phyloP scores from a whole-genome alignment of 2,329 filamentous ascomycete genomes.

The Aureobasidium sp. region DNA sequence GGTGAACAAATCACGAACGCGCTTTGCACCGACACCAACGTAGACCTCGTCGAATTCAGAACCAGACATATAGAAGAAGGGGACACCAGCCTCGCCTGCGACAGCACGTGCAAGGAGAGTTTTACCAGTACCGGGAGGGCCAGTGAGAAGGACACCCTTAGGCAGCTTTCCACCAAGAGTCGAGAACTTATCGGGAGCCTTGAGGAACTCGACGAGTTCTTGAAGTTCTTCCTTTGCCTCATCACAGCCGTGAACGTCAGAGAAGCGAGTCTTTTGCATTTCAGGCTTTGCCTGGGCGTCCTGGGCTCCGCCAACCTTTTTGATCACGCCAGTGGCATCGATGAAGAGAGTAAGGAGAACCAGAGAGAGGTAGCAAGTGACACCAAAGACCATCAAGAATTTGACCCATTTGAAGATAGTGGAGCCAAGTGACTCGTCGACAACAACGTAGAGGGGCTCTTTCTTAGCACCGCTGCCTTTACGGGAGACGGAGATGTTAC shows the following conservation, averaged over 20 bases:
- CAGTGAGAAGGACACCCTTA: slow-evolving; percentile 91
- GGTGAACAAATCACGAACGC: slow-evolving; percentile 85
- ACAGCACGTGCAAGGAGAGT: slow-evolving; percentile 92
- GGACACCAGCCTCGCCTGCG: slow-evolving; percentile 91
- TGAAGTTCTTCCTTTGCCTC: slow-evolving; percentile 97
- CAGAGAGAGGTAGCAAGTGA: slow-evolving; percentile 72
- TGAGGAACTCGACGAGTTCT: slow-evolving; percentile 92
- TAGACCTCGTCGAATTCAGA: slow-evolving; percentile 98
- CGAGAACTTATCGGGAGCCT: slow-evolving; percentile 87
- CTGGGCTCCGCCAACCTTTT: slow-evolving; percentile 65
- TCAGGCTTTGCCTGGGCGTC: slow-evolving; percentile 86
- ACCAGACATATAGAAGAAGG: slow-evolving; percentile 99
- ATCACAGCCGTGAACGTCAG: slow-evolving; percentile 92
- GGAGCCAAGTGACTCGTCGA: slow-evolving; percentile 78
- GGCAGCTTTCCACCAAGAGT: slow-evolving; percentile 92
- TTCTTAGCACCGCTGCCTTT: slow-evolving; percentile 66
- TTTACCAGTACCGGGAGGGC: slow-evolving; percentile 95
- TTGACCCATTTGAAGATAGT: slow-evolving; percentile 87
- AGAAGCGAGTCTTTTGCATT: slow-evolving; percentile 83
- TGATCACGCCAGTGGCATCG: slow-evolving; percentile 71
- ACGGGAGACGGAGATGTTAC: slow-evolving; percentile 52
- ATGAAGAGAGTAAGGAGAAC: slow-evolving; percentile 74
- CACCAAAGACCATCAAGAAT: slow-evolving; percentile 70
- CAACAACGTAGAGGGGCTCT: slow-evolving; percentile 87
- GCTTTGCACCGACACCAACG: slow-evolving; percentile 92